Evolutionary conservation across 257 asterid species (phyloP), one percentile per base, ranked within the genome.

Genomic region (Salvia hispanica): DNA sequence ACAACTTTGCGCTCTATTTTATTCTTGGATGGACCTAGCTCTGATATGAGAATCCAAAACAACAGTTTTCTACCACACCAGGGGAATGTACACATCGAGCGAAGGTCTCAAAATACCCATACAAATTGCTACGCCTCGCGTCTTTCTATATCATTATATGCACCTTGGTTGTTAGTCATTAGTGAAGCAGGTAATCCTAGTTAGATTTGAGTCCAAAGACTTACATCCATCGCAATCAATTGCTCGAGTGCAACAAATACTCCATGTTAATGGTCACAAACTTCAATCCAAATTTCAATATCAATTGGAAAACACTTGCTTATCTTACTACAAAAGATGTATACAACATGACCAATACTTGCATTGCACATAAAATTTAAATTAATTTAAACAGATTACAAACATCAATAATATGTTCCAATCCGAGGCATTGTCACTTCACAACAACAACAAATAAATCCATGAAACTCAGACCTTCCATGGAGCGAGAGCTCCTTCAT

Each of bases 381-480:
- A 2, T 10, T 8, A 12, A 11, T n/a, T 9, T 6, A 60, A 64
- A 13, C 45, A 56, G 33, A 58, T 7, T n/a, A 58, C 42, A 67
- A 40, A 10, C 31, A 63, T 7, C n/a, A 16, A 4, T 15, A 56
- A 37, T 9, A 16, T 2, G 34, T 12, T 10, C 28, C 43, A 5
- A 66, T 40, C 14, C 25, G 51, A 60, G 14, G 33, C 54, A 21
- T 12, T 39, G 40, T 14, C 21, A 10, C 3, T 25, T 34, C 9
- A 33, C 16, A 21, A 0, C 64, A 8, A 61, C 16, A 39, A 0
- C 64, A 8, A 61, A 14, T n/a, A 50, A 61, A 47, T 45, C 58
- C 70, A 74, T 18, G 71, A 69, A 56, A 47, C n/a, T 33, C 72
- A 72, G 65, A 93, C 99, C 99, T 86, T 70, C 99, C 99, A 44